Base-by-base conservation (phyloP, 805 yeast species). In the Torulaspora franciscae region DNA sequence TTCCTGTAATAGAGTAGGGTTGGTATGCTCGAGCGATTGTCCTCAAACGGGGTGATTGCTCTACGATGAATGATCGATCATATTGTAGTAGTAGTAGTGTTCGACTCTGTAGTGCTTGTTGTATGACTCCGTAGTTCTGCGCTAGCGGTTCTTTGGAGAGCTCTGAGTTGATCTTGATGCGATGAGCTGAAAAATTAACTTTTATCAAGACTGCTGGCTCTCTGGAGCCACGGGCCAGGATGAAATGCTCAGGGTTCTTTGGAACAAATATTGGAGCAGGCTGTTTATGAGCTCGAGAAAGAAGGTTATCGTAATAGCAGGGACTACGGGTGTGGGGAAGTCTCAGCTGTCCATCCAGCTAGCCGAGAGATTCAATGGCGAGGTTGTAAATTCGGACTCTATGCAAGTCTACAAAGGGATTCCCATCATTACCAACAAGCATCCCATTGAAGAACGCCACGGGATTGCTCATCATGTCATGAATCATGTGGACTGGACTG, bases 321-420 rank as follows among this genome's bases (percentile, higher is more conserved):
- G 99, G 0, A 90, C 96, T 28, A 91, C 99, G 0, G 99, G 98
- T 0, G 97, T 89, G 9, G 99, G 99, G 0, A 91, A 91, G 60
- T 90, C 97, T 0, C 88, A 86, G 55, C 74, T 79, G 57, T 62
- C 70, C 7, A 58, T 56, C 32, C 91, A 88, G 48, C 62, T 93
- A 15, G 96, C 97, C 8, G 73, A 77, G 53, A 73, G 74, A 23
- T 74, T 84, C 42, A 76, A 81, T 58, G 98, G 98, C 15, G 98
- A 93, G 60, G 74, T 93, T 51, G 85, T 93, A 51, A 93, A 93
- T 65, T 96, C 95, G 0, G 99, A 93, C 62, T 88, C 98, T 1
- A 90, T 93, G 97, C 99, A 93, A 65, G 85, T 93, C 72, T 93
- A 93, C 64, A 67, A 71, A 32, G 81, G 78, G 0, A 67, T 80